Base-by-base conservation (phyloP, 2,329 filamentous ascomycete genomes). In the Nemania bipapillata region DNA sequence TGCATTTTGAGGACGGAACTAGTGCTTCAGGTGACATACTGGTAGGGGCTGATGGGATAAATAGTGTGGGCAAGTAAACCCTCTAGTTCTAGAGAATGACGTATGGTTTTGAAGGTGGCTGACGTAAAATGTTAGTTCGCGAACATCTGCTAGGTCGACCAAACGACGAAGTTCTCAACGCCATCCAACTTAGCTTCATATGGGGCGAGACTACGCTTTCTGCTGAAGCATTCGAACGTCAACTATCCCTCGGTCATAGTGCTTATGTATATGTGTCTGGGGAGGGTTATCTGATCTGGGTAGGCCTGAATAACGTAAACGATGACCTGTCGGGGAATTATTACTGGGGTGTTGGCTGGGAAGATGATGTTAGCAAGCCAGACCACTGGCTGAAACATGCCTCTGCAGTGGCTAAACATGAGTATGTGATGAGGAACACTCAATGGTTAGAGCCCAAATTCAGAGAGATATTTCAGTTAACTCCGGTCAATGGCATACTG, bases 311-410 rank as follows among this genome's bases (percentile, higher is more conserved):
- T 58, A 56, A 68, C 3, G 72, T 72, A 1, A 64, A 59, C 26
- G 24, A 67, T 1, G 73, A 74, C 55, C 65, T 70, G 32, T 74
- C 74, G 0, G 76, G 69, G 8, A 55, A 69, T 3, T 77, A 76
- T 42, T 78, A 77, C 49, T 78, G 75, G 74, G 66, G 63, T 20
- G 1, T 72, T 17, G 42, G 65, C 40, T 63, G 54, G 24, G 30
- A 64, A 8, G 71, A 76, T 59, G 87, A 90, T 8, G 84, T 96
- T 70, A 90, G 88, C 81, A 92, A 92, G 76, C 93, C 97, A 80
- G 92, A 96, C 66, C 91, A 92, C 17, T 98, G 93, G 90, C 93
- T 94, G 0, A 85, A 86, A 73, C 47, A 69, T 8, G 70, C 74
- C 54, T 83, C 91, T 7, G 75, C 77, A 7, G 77, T 79, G 71